Conservation (phyloP, 2,329 filamentous ascomycete genomes). For the Cercospora beticola region DNA sequence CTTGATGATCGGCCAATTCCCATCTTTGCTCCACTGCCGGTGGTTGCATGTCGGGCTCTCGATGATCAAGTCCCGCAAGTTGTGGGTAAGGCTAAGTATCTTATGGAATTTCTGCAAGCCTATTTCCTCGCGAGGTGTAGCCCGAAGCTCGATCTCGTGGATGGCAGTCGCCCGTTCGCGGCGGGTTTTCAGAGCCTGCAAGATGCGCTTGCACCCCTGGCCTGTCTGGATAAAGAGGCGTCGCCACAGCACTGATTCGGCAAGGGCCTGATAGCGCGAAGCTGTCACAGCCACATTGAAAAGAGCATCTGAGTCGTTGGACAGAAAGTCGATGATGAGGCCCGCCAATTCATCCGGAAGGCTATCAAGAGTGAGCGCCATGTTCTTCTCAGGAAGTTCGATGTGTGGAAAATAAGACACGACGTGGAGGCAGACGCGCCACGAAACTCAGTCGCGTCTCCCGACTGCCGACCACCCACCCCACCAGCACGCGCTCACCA, state of each 20-base stretch:
- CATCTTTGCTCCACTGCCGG: not conserved
- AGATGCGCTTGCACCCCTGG: not conserved
- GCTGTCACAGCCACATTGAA: not conserved
- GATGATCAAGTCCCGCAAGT: not conserved
- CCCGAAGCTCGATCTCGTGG: conserved; percentile 7
- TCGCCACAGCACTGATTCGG: conserved; percentile 3
- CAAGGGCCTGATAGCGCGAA: not conserved
- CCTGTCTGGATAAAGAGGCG: not conserved
- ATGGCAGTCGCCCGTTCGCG: not conserved
- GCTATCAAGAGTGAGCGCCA: conserved; percentile 1
- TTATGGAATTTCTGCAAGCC: conserved; percentile 5
- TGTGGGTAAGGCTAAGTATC: not conserved
- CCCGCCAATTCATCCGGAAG: not conserved
- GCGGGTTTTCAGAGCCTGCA: not conserved
- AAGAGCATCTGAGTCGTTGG: not conserved
- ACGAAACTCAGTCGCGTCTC: not conserved
- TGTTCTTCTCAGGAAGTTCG: not conserved
- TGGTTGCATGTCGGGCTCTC: conserved; percentile 6
- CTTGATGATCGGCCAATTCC: conserved; percentile 5
- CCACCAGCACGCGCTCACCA: not conserved
- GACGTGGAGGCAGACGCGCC: not conserved
- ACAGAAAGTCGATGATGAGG: not conserved
- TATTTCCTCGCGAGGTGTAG: not conserved
- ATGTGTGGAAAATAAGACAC: not conserved
- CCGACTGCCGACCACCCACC: not conserved